Percentiles rank a stretch among this genome's conserved stretches.
phyloP scores from a whole-genome alignment of 345 rosid species.

The Psidium guajava region DNA sequence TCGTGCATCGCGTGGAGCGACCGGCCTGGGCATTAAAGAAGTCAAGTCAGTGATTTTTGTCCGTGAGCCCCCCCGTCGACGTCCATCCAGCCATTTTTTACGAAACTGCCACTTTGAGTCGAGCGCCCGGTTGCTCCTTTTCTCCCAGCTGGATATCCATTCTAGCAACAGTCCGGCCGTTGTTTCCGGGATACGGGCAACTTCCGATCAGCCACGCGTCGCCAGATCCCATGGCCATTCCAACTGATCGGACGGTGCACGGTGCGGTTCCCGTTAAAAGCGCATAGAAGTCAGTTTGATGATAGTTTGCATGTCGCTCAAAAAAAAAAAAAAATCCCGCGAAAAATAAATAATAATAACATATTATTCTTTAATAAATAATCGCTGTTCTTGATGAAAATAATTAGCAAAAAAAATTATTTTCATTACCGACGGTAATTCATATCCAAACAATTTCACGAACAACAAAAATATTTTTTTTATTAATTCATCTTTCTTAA shows the following conservation, averaged over 20 bases:
- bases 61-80: background rate
- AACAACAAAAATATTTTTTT: rapidly evolving
- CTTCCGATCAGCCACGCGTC: background rate
- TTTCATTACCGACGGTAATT: rapidly evolving
- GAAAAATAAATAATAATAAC: background rate
- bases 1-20: background rate
- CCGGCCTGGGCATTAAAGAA: background rate
- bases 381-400: rapidly evolving
- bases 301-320: too few species aligned
- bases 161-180: background rate
- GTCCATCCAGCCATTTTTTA: background rate
- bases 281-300: rapidly evolving
- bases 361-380: too few species aligned
- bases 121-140: background rate
- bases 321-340: too few species aligned
- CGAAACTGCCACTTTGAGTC: background rate
- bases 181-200: background rate
- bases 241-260: background rate
- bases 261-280: background rate
- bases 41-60: background rate
- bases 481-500: background rate
- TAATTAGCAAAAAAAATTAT: background rate
- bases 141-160: background rate
- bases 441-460: background rate
- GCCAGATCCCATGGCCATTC: background rate